Conservation (phyloP, 2,329 filamentous ascomycete genomes). For the Fusarium sacchari region DNA sequence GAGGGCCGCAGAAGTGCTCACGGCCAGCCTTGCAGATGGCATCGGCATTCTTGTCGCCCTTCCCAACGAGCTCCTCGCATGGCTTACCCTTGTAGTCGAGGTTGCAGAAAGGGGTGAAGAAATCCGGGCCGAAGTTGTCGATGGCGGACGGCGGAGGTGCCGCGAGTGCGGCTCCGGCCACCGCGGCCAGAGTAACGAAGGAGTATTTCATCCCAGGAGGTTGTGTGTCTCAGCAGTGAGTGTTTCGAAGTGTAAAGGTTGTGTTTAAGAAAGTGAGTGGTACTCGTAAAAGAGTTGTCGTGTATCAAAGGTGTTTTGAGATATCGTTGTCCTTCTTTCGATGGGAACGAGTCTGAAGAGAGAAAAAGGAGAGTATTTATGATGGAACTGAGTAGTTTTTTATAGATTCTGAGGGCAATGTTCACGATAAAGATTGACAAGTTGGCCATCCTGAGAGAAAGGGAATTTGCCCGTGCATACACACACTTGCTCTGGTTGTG, state of each 20-base stretch:
- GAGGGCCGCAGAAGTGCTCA: background rate
- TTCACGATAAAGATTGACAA: background rate
- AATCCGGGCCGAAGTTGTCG: constrained; percentile 1
- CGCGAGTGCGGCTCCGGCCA: constrained; percentile 29
- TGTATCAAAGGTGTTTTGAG: constrained; percentile 33
- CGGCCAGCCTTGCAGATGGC: background rate
- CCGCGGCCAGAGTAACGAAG: constrained; percentile 39
- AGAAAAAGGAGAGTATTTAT: constrained; percentile 13
- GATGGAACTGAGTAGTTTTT: constrained; percentile 12
- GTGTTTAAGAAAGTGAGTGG: constrained; percentile 13
- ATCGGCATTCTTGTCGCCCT: background rate
- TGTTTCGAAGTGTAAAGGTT: constrained; percentile 6
- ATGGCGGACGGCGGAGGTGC: background rate
- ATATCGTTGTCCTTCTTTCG: constrained; percentile 33
- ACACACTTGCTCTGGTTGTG: constrained; percentile 1
- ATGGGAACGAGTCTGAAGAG: constrained; percentile 40
- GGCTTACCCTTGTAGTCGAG: constrained; percentile 2
- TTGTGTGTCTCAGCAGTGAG: constrained; percentile 13
- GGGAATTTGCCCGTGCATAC: background rate
- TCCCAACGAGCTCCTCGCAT: background rate
- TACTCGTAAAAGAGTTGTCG: constrained; percentile 31
- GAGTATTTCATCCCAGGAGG: constrained; percentile 44
- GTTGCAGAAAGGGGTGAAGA: background rate
- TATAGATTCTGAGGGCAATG: constrained; percentile 29
- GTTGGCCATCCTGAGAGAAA: background rate